phyloP scores from a whole-genome alignment of 2,329 filamentous ascomycete species.

The Diplodia sapinea region DNA sequence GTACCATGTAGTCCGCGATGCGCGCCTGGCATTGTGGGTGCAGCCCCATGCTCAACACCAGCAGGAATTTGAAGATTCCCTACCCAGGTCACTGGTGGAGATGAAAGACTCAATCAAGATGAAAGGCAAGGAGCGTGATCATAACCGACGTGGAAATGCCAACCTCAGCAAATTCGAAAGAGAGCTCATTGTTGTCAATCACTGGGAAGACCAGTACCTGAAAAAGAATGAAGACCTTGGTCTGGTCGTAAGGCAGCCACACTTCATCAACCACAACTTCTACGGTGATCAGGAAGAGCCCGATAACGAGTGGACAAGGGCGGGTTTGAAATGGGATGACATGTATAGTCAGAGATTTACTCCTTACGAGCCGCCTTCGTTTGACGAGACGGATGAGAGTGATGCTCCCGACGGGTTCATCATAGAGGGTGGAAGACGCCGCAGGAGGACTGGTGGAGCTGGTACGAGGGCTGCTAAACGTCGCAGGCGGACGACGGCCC shows the following conservation, averaged over 20 bases:
- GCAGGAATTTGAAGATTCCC: constrained; percentile 20
- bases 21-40: constrained; percentile 21
- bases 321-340: constrained; percentile 5
- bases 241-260: constrained; percentile 20
- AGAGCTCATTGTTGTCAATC: constrained; percentile 19
- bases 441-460: neutral
- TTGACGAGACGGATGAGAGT: constrained; percentile 16
- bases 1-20: constrained; percentile 35
- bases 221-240: constrained; percentile 17
- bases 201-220: constrained; percentile 29
- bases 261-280: constrained; percentile 31
- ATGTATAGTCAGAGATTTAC: constrained; percentile 18
- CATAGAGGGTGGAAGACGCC: neutral
- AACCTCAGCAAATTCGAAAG: constrained; percentile 28
- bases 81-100: constrained; percentile 28
- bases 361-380: constrained; percentile 14
- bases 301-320: neutral
- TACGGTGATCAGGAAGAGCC: constrained; percentile 20
- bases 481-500: constrained; percentile 2
- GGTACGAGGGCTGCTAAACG: constrained; percentile 12
- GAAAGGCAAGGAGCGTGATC: constrained; percentile 29
- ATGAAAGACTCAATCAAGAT: constrained; percentile 24
- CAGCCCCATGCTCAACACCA: constrained; percentile 21
- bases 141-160: constrained; percentile 18
- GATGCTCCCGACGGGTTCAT: constrained; percentile 12